These are phyloP conservation scores for Leccinum boreale DNA, from an alignment of 768 basidiomycete genomes.

Conservation along the genomic window DNA sequence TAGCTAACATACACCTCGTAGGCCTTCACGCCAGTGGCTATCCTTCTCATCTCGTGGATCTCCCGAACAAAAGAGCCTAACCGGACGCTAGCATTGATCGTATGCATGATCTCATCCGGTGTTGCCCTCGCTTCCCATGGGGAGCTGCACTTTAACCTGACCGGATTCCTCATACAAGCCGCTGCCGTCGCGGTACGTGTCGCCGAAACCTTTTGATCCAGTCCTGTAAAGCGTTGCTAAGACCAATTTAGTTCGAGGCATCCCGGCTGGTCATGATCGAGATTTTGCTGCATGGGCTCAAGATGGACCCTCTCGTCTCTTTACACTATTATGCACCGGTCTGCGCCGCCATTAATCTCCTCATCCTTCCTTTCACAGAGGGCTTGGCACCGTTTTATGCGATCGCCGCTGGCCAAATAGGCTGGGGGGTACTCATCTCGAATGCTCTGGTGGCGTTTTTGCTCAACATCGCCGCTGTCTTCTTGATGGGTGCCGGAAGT, in stretches of 20 bases:
- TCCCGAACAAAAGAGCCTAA: slow-evolving; percentile 88
- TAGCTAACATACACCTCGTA: slow-evolving; percentile 28
- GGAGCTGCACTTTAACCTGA: slow-evolving; percentile 79
- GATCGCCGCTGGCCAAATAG: slow-evolving; percentile 48
- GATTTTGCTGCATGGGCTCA: slow-evolving; percentile 88
- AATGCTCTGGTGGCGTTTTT: slow-evolving; percentile 89
- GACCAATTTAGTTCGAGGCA: slow-evolving; percentile 71
- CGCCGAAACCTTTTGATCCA: not conserved
- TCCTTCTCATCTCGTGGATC: slow-evolving; percentile 89
- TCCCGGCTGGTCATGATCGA: slow-evolving; percentile 96
- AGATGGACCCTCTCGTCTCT: slow-evolving; percentile 97
- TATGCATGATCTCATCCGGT: slow-evolving; percentile 86
- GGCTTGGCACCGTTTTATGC: slow-evolving; percentile 84
- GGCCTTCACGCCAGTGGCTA: slow-evolving; percentile 90
- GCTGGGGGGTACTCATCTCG: slow-evolving; percentile 67
- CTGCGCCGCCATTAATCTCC: slow-evolving; percentile 85
- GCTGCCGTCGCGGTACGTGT: slow-evolving; percentile 69
- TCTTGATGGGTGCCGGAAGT: slow-evolving; percentile 84
- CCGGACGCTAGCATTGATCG: slow-evolving; percentile 75
- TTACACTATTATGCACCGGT: slow-evolving; percentile 96
- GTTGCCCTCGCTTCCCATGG: slow-evolving; percentile 89
- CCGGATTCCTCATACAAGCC: slow-evolving; percentile 86
- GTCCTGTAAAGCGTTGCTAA: not conserved
- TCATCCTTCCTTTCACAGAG: slow-evolving; percentile 88
- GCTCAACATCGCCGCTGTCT: slow-evolving; percentile 91